A percentile compares a stretch with the other conserved stretches of the same genome.
Evolutionary conservation across 2,329 filamentous ascomycete genomes (phyloP).

Genomic region (Arthroderma sp.): DNA sequence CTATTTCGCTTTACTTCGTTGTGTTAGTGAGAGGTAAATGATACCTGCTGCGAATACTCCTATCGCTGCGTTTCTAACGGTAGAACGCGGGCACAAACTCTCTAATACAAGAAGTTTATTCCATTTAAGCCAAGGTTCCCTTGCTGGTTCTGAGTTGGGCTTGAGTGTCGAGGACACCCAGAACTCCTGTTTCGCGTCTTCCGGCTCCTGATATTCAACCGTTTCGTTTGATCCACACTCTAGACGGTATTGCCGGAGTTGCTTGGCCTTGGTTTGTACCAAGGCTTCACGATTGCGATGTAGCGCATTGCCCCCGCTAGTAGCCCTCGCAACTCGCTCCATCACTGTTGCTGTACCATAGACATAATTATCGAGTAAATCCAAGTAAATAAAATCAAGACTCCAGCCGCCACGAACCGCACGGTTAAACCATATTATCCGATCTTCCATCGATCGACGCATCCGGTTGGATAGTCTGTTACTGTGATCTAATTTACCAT

Average conservation of each 20-base stretch:
- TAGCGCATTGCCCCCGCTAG: not conserved
- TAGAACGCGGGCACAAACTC: no score
- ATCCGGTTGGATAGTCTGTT: slow-evolving; percentile 1
- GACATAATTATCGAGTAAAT: not conserved
- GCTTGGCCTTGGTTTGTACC: not conserved
- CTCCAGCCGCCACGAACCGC: not conserved
- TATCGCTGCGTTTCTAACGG: no score
- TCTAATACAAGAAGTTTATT: no score
- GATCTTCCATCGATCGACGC: not conserved
- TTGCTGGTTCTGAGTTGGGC: no score
- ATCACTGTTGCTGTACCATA: not conserved
- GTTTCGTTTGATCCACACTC: not conserved
- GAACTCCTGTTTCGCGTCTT: not conserved
- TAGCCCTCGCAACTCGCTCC: not conserved
- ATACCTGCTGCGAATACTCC: no score
- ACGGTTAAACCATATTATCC: slow-evolving; percentile 3
- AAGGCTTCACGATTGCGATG: not conserved
- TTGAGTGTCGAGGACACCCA: no score
- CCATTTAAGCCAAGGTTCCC: no score
- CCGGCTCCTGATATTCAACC: not conserved
- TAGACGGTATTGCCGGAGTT: not conserved
- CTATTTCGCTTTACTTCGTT: no score
- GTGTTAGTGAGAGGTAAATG: no score
- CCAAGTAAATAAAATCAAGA: slow-evolving; percentile 2
- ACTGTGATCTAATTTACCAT: no score